Evolutionary conservation across 129 eudicot genomes (phyloP).

Genomic region (Artemisia argyi): DNA sequence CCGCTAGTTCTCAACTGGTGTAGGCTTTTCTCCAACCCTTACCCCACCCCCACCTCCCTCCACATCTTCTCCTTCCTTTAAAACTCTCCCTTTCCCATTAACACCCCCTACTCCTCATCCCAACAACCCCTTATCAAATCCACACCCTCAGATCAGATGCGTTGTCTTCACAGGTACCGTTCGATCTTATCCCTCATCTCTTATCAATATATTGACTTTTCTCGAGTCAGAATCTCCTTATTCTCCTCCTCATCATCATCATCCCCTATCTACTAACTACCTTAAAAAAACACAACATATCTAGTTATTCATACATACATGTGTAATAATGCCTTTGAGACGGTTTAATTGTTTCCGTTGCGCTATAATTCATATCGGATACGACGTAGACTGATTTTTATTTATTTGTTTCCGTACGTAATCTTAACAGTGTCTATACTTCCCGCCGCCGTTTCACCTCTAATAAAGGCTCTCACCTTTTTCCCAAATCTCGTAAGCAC

Average conservation of each 20-base stretch:
- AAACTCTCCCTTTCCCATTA: conserved; percentile 1
- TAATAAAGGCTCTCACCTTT: too few relatives aligned
- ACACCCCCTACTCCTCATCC: background rate
- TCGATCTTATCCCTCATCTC: conserved; percentile 52
- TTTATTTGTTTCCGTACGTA: too few relatives aligned
- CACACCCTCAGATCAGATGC: conserved; percentile 36
- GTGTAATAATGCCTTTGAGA: conserved; percentile 28
- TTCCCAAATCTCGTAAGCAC: too few relatives aligned
- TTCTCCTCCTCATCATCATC: background rate
- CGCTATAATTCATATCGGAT: conserved; percentile 39
- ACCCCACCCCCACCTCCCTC: conserved; percentile 15
- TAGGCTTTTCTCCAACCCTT: conserved; percentile 23
- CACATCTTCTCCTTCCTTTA: background rate
- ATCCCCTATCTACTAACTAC: background rate
- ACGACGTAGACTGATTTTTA: conserved; percentile 38
- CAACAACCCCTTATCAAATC: background rate
- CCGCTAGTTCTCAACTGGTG: conserved; percentile 42
- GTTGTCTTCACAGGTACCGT: conserved; percentile 63
- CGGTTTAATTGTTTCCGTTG: conserved; percentile 39
- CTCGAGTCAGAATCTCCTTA: conserved; percentile 35
- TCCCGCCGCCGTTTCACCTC: too few relatives aligned
- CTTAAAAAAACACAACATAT: too few relatives aligned
- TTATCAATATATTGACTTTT: conserved; percentile 40
- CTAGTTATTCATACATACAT: too few relatives aligned
- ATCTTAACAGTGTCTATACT: too few relatives aligned